Conservation (phyloP, 2,329 filamentous ascomycete genomes). For the Exophiala dermatitidis region DNA sequence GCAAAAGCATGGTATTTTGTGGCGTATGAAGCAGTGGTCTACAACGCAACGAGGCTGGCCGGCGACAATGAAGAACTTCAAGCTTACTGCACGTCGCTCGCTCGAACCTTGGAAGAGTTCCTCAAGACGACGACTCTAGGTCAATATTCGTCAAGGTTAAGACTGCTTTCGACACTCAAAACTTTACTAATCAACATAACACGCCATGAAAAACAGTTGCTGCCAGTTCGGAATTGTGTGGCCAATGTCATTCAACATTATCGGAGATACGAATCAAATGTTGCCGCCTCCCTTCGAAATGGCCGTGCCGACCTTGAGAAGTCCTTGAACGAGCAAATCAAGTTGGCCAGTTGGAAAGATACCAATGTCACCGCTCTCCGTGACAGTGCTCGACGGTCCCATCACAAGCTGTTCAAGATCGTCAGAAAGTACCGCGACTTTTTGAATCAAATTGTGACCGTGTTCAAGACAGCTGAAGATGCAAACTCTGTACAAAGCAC, state of each 20-base stretch:
- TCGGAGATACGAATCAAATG: constrained; percentile 59
- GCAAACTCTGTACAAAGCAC: constrained; percentile 42
- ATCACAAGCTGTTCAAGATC: constrained; percentile 84
- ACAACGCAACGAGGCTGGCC: constrained; percentile 61
- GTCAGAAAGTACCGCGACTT: constrained; percentile 82
- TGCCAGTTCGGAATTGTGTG: constrained; percentile 57
- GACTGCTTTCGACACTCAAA: constrained; percentile 56
- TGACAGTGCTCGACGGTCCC: constrained; percentile 83
- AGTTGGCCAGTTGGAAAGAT: constrained; percentile 95
- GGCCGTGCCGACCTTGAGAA: constrained; percentile 76
- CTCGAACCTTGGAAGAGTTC: constrained; percentile 72
- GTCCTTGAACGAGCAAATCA: constrained; percentile 84
- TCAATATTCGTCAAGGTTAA: constrained; percentile 67
- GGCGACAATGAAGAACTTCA: constrained; percentile 53
- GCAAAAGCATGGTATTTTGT: constrained; percentile 94
- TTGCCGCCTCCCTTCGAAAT: constrained; percentile 57
- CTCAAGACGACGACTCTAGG: constrained; percentile 72
- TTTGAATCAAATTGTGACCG: constrained; percentile 66
- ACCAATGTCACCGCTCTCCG: constrained; percentile 84
- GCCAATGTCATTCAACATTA: constrained; percentile 73
- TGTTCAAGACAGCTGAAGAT: constrained; percentile 54
- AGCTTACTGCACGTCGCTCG: constrained; percentile 48
- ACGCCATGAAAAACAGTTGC: constrained; percentile 52
- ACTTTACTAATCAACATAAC: constrained; percentile 59
- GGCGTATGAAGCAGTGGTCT: constrained; percentile 82